A percentile compares a stretch with the other conserved stretches of the same genome.
Conservation (phyloP, 129 eudicot species). For the Flaveria trinervia region DNA sequence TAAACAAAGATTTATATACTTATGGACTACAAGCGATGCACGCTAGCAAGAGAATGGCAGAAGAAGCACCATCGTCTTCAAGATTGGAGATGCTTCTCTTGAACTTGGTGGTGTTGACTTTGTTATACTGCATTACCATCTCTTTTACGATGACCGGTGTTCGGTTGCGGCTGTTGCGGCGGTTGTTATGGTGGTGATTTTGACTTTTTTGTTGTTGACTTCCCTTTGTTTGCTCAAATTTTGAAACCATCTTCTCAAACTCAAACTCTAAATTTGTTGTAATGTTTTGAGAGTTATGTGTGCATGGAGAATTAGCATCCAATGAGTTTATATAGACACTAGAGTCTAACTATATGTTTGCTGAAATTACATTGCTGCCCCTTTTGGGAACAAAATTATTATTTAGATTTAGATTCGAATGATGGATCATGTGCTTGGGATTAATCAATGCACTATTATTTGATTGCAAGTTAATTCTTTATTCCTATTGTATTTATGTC, state of each 20-base stretch:
- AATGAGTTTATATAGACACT: slow-evolving; percentile 36
- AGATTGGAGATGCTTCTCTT: slow-evolving; percentile 76
- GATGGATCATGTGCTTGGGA: slow-evolving; percentile 37
- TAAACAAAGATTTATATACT: neutral
- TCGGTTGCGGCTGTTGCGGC: slow-evolving; percentile 14
- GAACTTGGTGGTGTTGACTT: slow-evolving; percentile 71
- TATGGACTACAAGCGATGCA: slow-evolving; percentile 57
- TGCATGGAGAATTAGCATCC: slow-evolving; percentile 30
- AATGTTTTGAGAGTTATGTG: slow-evolving; percentile 14
- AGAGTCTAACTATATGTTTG: slow-evolving; percentile 18
- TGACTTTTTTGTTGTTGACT: slow-evolving; percentile 39
- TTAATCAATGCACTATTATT: slow-evolving; percentile 21
- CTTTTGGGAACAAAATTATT: slow-evolving; percentile 18
- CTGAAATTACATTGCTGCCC: slow-evolving; percentile 28
- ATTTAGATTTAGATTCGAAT: slow-evolving; percentile 22
- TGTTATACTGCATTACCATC: slow-evolving; percentile 60
- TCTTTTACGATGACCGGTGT: slow-evolving; percentile 42
- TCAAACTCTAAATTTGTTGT: slow-evolving; percentile 17
- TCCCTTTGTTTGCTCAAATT: slow-evolving; percentile 39
- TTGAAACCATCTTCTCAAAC: slow-evolving; percentile 49
- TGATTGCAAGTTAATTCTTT: slow-evolving; percentile 17
- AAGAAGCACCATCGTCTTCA: slow-evolving; percentile 72
- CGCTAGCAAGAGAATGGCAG: slow-evolving; percentile 79
- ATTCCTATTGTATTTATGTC: slow-evolving; percentile 18
- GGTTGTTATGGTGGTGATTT: slow-evolving; percentile 32